Evolutionary conservation across 176 grass and related monocot genomes (phyloP).

Genomic region (Phragmites australis): DNA sequence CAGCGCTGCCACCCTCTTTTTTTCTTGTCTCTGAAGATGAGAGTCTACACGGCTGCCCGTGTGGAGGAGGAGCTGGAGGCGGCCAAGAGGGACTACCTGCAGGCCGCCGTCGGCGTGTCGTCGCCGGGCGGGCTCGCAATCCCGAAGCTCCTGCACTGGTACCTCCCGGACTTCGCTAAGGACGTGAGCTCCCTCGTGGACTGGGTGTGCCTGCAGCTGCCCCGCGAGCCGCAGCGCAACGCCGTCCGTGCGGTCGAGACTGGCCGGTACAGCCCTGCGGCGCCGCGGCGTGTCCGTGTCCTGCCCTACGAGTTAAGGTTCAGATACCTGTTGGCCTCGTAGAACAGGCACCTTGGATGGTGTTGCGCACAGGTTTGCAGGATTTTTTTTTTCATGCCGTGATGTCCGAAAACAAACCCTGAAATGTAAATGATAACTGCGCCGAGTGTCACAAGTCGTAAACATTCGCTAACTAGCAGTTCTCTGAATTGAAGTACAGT

Average conservation of each 20-base stretch:
- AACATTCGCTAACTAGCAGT: too few relatives aligned
- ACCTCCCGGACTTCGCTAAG: conserved; percentile 72
- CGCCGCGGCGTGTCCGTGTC: conserved; percentile 39
- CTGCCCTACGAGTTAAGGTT: conserved; percentile 82
- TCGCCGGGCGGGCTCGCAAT: conserved; percentile 48
- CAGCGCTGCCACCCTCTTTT: neutral
- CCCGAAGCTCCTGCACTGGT: conserved; percentile 78
- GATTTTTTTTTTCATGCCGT: too few relatives aligned
- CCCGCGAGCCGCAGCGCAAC: conserved; percentile 40
- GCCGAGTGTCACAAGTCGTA: too few relatives aligned
- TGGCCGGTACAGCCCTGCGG: neutral
- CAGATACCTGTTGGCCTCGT: conserved; percentile 61
- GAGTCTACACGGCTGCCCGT: conserved; percentile 57
- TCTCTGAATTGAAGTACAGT: too few relatives aligned
- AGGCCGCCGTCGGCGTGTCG: conserved; percentile 66
- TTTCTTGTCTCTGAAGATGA: conserved; percentile 47
- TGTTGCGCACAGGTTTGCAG: neutral
- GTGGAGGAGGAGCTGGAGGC: conserved; percentile 73
- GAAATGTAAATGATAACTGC: too few relatives aligned
- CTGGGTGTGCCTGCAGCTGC: conserved; percentile 75
- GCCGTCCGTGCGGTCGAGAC: conserved; percentile 56
- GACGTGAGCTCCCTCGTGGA: conserved; percentile 71
- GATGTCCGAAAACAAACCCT: too few relatives aligned
- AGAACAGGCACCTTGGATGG: neutral
- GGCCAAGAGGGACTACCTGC: conserved; percentile 72